Evolutionary conservation across 768 basidiomycete species (phyloP).

Genomic region (Naganishia vishniacii): DNA sequence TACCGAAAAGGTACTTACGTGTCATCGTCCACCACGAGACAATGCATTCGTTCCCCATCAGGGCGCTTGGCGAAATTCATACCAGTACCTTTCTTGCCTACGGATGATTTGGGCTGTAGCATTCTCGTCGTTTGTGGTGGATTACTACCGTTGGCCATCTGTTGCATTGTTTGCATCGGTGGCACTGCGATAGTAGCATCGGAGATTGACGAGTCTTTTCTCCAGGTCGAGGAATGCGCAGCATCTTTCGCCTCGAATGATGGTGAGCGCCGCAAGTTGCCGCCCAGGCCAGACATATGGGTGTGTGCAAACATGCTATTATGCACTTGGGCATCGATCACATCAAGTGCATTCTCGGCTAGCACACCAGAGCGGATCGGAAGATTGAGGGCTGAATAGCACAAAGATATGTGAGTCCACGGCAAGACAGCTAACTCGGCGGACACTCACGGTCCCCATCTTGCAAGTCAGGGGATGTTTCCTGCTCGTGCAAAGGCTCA

Average conservation of each 20-base stretch:
- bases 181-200: neutral
- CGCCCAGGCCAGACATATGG: constrained; percentile 17
- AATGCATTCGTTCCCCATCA: constrained; percentile 29
- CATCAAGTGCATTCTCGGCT: constrained; percentile 25
- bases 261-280: neutral
- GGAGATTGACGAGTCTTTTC: constrained; percentile 10
- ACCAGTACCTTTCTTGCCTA: neutral
- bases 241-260: neutral
- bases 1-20: constrained; percentile 39
- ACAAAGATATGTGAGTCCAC: neutral
- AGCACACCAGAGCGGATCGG: constrained; percentile 11
- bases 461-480: neutral
- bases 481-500: neutral
- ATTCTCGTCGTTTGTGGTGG: neutral
- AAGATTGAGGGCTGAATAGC: constrained; percentile 8
- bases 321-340: constrained; percentile 25
- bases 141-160: neutral
- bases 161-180: constrained; percentile 15
- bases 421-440: neutral
- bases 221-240: neutral
- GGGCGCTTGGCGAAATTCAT: neutral
- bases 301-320: constrained; percentile 20
- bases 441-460: neutral
- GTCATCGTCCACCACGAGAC: constrained; percentile 46
- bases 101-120: neutral